phyloP scores from a whole-genome alignment of 2,329 filamentous ascomycete species.

The Apiospora koreana region DNA sequence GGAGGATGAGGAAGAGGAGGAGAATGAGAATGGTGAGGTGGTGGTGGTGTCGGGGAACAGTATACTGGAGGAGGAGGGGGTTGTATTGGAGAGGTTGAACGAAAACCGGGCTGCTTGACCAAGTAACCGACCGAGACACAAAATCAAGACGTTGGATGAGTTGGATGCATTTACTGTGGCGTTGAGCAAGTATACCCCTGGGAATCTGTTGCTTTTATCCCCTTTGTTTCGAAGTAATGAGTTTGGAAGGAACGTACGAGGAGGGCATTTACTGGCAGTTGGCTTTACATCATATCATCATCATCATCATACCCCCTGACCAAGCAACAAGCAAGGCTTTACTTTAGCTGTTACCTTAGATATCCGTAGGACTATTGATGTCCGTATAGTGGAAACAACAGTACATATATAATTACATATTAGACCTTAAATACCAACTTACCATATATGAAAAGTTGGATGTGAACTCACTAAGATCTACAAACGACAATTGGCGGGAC shows the following conservation, averaged over 20 bases:
- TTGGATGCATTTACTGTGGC: slow-evolving; percentile 5
- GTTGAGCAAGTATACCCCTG: slow-evolving; percentile 3
- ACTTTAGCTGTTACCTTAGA: neutral
- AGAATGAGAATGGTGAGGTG: neutral
- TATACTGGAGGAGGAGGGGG: neutral
- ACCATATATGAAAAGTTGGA: neutral
- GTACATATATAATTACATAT: neutral
- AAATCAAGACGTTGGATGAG: neutral
- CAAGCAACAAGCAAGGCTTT: neutral
- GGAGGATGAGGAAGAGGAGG: neutral
- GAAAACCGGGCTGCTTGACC: neutral
- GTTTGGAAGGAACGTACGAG: neutral
- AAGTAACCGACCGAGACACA: no score
- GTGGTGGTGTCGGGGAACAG: neutral
- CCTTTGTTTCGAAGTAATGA: neutral
- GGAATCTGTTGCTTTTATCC: neutral
- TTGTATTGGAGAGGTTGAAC: neutral
- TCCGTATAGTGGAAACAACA: neutral
- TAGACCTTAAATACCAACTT: neutral
- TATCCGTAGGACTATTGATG: neutral
- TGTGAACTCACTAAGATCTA: no score
- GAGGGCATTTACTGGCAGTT: neutral
- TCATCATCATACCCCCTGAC: neutral
- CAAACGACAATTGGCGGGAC: neutral
- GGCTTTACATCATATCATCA: no score